phyloP scores from a whole-genome alignment of 768 basidiomycete genomes.

The Postia placenta region DNA sequence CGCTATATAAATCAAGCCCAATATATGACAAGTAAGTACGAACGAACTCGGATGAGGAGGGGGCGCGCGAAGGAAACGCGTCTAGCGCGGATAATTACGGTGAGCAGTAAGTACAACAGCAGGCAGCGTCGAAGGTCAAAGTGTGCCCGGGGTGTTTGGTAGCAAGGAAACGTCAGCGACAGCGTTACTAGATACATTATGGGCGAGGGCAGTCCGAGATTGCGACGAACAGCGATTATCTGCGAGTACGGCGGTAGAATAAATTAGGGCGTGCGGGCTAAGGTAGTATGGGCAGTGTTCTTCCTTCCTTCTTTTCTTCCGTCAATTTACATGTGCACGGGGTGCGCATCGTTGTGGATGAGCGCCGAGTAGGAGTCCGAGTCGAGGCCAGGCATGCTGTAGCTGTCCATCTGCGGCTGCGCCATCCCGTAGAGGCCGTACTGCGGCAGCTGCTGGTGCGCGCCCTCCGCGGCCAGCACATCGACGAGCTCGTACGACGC shows the following conservation, averaged over 20 bases:
- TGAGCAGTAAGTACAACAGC: neutral
- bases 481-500: conserved; percentile 14
- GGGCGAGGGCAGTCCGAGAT: conserved; percentile 3
- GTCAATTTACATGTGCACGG: conserved; percentile 15
- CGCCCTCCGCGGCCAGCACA: conserved; percentile 1
- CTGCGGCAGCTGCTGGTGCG: conserved; percentile 5
- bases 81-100: conserved; percentile 4
- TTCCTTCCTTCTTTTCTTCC: no score
- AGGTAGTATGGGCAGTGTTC: neutral
- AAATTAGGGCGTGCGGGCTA: conserved; percentile 4
- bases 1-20: neutral
- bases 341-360: conserved; percentile 11
- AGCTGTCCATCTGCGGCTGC: conserved; percentile 2
- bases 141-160: neutral
- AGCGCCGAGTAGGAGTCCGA: conserved; percentile 4
- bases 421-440: neutral
- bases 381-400: conserved; percentile 6
- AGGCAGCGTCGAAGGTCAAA: neutral
- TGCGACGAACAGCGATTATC: neutral
- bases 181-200: conserved; percentile 6
- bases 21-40: conserved; percentile 2
- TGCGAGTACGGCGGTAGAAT: no score
- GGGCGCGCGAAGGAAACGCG: conserved; percentile 5
- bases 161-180: neutral
- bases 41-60: neutral